Evolutionary conservation across 1,284 basidiomycete species (phyloP).

Genomic region (Boletus semigastroideus): DNA sequence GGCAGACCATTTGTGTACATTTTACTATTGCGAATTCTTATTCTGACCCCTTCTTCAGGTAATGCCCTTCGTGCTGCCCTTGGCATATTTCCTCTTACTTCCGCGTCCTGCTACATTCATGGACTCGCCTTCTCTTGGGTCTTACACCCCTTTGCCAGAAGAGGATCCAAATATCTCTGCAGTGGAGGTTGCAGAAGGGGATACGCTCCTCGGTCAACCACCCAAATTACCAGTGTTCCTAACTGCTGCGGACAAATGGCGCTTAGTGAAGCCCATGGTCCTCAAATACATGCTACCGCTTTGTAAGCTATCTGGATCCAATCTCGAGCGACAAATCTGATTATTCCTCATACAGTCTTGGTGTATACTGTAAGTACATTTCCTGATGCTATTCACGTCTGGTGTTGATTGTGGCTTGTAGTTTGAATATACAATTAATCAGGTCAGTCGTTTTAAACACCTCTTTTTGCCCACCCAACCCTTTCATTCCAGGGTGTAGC

Average conservation of each 20-base stretch:
- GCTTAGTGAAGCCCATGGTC: constrained; percentile 71
- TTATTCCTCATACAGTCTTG: constrained; percentile 47
- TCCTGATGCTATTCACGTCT: background rate
- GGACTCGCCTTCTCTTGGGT: constrained; percentile 39
- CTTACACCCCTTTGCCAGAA: constrained; percentile 56
- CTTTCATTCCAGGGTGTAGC: constrained; percentile 65
- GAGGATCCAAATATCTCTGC: constrained; percentile 42
- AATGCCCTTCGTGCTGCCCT: constrained; percentile 73
- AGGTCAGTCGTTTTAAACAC: constrained; percentile 47
- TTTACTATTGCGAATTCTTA: background rate
- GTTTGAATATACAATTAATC: constrained; percentile 93
- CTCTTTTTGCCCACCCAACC: background rate
- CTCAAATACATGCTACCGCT: constrained; percentile 79
- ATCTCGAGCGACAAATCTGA: constrained; percentile 2
- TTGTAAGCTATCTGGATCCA: constrained; percentile 48
- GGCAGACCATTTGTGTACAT: constrained; percentile 24
- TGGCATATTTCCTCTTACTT: constrained; percentile 74
- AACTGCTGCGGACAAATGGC: constrained; percentile 70
- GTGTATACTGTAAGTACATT: constrained; percentile 69
- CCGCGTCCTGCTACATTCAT: constrained; percentile 57
- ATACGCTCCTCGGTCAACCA: constrained; percentile 30
- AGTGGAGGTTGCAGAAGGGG: constrained; percentile 39
- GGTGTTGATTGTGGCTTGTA: constrained; percentile 33
- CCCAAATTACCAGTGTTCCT: constrained; percentile 46
- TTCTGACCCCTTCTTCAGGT: constrained; percentile 44